Evolutionary conservation across 148 eudicot genomes (phyloP), one percentile per base, ranked within the genome.

Genomic region (Rhododendron henanense): DNA sequence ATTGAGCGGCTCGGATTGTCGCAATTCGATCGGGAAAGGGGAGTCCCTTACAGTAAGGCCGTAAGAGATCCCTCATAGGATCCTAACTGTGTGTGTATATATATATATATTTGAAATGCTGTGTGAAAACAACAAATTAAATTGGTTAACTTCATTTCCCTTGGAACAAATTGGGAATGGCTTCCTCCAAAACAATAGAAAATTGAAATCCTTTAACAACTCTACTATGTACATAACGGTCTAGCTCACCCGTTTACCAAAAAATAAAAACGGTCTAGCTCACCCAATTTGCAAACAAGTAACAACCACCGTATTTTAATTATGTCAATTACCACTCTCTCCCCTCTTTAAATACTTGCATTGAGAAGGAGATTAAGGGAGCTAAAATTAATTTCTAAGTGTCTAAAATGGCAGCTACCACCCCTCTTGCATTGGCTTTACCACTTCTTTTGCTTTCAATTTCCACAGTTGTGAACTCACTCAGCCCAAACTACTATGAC

Each of bases 401-500:
- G 63, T 14, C 25, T 13, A 83, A 44, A 45, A 84, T 86, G 88
- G 90, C 88, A 61, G 91, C 89, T 50, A 44, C 31, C 23, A 50
- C 47, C 13, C 31, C 6, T 79, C 61, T 87, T 80, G 48, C 85
- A 11, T 45, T 88, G 19, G 37, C 79, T 45, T 67, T 81, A 14
- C 11, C 78, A 45, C 41, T 75, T 45, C 63, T 87, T 74, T 77
- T 85, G 39, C 63, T 82, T 74, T 81, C 88, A 23, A 23, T 51
- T 47, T 78, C 71, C 37, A 65, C 77, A n/a, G 11, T 63, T 82
- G 41, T 59, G 61, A 84, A 84, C 84, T 87, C 90, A 79, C 35
- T 87, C 8, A 85, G 81, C 78, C 45, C 50, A 21, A 71, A 88
- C 67, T 87, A 88, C 87, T 89, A 90, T 21, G 84, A 90, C 81